phyloP scores from a whole-genome alignment of 495 filamentous ascomycete genomes.

The Cladorrhinum samala region DNA sequence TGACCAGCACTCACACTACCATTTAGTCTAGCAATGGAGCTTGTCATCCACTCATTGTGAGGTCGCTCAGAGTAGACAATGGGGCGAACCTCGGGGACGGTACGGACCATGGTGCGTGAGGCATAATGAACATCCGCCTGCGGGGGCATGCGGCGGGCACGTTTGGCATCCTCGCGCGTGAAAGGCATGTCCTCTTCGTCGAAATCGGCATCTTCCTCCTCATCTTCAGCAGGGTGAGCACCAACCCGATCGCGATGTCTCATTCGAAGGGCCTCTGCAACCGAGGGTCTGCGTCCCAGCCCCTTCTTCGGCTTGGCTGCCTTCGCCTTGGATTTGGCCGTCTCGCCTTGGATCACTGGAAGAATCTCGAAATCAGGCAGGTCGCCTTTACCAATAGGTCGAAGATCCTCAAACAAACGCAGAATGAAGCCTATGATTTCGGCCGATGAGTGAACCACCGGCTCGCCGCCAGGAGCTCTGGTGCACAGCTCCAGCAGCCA shows the following conservation, averaged over 20 bases:
- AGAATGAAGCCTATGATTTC: constrained; percentile 34
- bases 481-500: constrained; percentile 35
- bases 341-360: constrained; percentile 43
- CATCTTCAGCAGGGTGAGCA: background rate
- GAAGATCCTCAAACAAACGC: constrained; percentile 29
- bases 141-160: background rate
- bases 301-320: background rate
- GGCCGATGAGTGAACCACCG: constrained; percentile 28
- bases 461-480: background rate
- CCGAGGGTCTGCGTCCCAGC: background rate
- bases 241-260: background rate
- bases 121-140: background rate
- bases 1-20: background rate
- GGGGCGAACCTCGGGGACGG: constrained; percentile 7
- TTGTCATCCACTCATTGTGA: background rate
- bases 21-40: background rate
- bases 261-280: background rate
- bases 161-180: background rate
- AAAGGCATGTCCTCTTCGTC: background rate
- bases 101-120: constrained; percentile 7
- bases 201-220: background rate
- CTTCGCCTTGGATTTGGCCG: background rate
- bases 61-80: background rate
- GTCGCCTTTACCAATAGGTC: constrained; percentile 13
- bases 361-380: constrained; percentile 68